Conservation (phyloP, 73 alveolate genomes). For the Tetrahymena thermophila region DNA sequence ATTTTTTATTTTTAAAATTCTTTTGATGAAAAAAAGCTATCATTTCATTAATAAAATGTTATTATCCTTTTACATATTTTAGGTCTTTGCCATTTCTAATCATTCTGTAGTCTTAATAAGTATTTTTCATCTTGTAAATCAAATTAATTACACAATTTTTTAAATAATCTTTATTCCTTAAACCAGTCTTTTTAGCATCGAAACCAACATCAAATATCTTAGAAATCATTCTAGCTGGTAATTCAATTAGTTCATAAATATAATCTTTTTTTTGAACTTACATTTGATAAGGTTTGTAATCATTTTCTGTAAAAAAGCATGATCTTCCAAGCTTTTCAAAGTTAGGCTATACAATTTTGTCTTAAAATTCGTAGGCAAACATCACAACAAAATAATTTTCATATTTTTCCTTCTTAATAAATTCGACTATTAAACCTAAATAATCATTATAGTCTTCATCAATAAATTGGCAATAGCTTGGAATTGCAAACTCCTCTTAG, state of each 20-base stretch:
- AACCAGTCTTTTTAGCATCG: neutral
- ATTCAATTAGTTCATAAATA: neutral
- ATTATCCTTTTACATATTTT: neutral
- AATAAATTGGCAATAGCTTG: slow-evolving; percentile 6
- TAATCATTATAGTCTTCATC: slow-evolving; percentile 2
- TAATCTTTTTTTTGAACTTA: neutral
- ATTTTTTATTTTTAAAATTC: no score
- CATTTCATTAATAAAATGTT: neutral
- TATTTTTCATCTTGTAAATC: neutral
- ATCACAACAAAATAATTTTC: neutral
- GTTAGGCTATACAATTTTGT: neutral
- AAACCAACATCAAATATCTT: neutral
- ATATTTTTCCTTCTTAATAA: neutral
- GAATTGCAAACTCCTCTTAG: neutral
- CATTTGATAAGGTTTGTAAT: neutral
- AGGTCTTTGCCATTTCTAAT: neutral
- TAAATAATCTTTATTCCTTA: neutral
- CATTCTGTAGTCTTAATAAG: neutral
- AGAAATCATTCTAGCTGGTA: neutral
- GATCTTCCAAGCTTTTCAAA: neutral
- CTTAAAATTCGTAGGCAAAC: neutral
- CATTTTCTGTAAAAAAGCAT: neutral
- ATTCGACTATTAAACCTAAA: neutral
- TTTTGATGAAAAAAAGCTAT: neutral
- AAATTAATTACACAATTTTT: neutral